Percentiles rank a stretch among this genome's conserved stretches.
Conservation (phyloP, 305 asterid genomes). For the Coffea humblotiana region DNA sequence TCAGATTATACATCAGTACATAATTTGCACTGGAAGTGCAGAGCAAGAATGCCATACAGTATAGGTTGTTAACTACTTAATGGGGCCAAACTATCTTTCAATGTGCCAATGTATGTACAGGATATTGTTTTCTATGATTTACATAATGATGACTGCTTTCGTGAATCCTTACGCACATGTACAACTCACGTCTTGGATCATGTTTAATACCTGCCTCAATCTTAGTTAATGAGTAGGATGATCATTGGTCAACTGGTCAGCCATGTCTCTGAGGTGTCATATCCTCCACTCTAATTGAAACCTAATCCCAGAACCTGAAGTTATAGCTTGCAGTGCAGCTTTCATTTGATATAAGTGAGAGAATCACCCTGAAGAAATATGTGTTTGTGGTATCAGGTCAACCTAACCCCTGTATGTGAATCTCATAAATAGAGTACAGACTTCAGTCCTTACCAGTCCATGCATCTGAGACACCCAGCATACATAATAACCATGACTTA, state of each 20-base stretch:
- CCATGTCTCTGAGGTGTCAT: background rate
- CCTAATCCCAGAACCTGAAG: background rate
- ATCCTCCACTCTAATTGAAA: background rate
- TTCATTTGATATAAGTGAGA: background rate
- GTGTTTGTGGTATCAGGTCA: background rate
- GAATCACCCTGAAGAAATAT: no score
- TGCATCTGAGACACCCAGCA: background rate
- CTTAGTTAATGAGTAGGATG: background rate
- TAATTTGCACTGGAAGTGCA: background rate
- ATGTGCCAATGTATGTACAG: background rate
- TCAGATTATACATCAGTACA: background rate
- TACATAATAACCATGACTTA: background rate
- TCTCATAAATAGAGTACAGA: background rate
- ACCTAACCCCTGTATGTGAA: no score
- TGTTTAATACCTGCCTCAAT: background rate
- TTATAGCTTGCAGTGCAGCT: background rate
- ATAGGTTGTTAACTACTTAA: background rate
- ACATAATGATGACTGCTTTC: background rate
- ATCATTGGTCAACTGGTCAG: background rate
- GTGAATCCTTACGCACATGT: background rate
- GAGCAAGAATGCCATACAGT: background rate
- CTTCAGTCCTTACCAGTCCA: background rate
- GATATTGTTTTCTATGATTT: background rate
- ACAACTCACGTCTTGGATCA: background rate
- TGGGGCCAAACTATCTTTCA: background rate